A percentile compares a stretch with the other conserved stretches of the same genome.
Conservation (phyloP, 768 basidiomycete species). For the Pleurotus eryngii region DNA sequence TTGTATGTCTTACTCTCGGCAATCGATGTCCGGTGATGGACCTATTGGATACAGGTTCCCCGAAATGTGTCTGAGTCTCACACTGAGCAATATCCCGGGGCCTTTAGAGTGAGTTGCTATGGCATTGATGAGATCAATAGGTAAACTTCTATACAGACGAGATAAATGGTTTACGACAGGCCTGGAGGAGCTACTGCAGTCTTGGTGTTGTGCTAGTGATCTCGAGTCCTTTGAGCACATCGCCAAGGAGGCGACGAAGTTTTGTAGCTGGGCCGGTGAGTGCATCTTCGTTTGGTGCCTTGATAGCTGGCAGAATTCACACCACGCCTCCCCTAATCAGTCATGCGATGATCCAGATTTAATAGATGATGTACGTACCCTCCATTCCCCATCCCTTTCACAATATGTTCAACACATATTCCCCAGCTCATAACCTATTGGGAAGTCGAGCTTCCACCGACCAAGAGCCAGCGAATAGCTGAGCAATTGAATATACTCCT, state of each 20-base stretch:
- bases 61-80: slow-evolving; percentile 64
- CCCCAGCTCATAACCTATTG: slow-evolving; percentile 63
- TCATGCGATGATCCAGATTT: slow-evolving; percentile 45
- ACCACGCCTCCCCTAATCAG: not conserved
- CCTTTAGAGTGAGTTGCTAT: slow-evolving; percentile 55
- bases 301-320: too few species aligned
- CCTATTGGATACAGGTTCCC: slow-evolving; percentile 50
- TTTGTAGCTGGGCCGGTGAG: slow-evolving; percentile 58
- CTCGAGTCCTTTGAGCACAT: slow-evolving; percentile 66
- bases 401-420: not conserved
- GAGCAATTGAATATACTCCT: slow-evolving; percentile 54
- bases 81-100: slow-evolving; percentile 65
- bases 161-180: slow-evolving; percentile 56
- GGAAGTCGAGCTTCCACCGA: slow-evolving; percentile 54
- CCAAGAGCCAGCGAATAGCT: slow-evolving; percentile 45
- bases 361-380: slow-evolving; percentile 55
- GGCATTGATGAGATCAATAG: not conserved
- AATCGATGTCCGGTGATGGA: not conserved
- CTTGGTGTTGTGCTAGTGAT: slow-evolving; percentile 66
- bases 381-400: not conserved
- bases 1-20: slow-evolving; percentile 42
- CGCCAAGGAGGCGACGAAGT: slow-evolving; percentile 52
- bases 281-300: slow-evolving; percentile 4
- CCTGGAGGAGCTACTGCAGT: slow-evolving; percentile 59
- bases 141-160: slow-evolving; percentile 28